A percentile compares a stretch with the other conserved stretches of the same genome.
Conservation (phyloP, 139 green algal genomes). For the Coelastrella sp. region DNA sequence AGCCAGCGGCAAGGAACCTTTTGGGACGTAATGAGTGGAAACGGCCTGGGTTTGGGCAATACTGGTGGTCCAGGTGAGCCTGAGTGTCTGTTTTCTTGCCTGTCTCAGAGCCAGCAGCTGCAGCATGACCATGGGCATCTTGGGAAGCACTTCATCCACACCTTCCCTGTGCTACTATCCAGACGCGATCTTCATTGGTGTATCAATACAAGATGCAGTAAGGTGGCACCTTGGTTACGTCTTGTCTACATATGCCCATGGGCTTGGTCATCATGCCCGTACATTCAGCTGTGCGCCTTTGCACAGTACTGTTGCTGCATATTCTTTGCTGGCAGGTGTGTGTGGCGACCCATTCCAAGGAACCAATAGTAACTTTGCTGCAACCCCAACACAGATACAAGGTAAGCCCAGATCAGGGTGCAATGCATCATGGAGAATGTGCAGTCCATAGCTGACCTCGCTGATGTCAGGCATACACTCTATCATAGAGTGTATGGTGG, state of each 20-base stretch:
- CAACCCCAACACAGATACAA: neutral
- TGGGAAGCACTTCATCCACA: too few species aligned
- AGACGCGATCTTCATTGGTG: too few species aligned
- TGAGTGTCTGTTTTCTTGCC: neutral
- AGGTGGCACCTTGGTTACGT: too few species aligned
- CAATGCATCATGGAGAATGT: neutral
- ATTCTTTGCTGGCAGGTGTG: neutral
- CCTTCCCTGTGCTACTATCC: too few species aligned
- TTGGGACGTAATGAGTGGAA: constrained; percentile 26
- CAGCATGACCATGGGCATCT: neutral
- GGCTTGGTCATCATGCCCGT: too few species aligned
- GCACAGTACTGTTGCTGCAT: neutral
- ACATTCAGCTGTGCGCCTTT: neutral
- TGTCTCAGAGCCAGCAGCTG: neutral
- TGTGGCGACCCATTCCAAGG: constrained; percentile 42
- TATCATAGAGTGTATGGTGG: too few species aligned
- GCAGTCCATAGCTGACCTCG: neutral
- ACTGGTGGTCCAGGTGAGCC: constrained; percentile 5
- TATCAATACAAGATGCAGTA: too few species aligned
- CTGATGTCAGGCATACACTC: too few species aligned
- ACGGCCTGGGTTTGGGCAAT: constrained; percentile 14
- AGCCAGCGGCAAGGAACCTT: neutral
- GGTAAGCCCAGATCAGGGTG: too few species aligned
- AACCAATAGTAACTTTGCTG: constrained; percentile 22
- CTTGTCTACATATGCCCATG: neutral